These are phyloP conservation scores for Ogataea methylovora DNA, from an alignment of 805 yeast species.

Conservation along the genomic window DNA sequence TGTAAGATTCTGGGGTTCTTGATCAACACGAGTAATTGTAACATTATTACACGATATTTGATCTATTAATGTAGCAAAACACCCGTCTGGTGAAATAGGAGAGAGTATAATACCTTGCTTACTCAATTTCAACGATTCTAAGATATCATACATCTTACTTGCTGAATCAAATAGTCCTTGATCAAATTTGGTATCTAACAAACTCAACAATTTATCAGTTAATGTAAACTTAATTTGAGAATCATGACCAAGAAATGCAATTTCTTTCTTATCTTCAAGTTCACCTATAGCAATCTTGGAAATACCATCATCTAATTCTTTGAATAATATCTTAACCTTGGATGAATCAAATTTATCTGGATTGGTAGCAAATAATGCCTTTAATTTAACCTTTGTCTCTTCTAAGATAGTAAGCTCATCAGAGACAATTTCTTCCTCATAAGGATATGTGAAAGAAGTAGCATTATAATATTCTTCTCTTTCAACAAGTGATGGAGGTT, in stretches of 20 bases:
- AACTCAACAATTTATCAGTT: conserved; percentile 42
- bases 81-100: conserved; percentile 50
- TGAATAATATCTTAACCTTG: conserved; percentile 40
- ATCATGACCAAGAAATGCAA: conserved; percentile 39
- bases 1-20: conserved; percentile 37
- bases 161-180: conserved; percentile 37
- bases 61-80: conserved; percentile 56
- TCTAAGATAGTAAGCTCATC: conserved; percentile 20
- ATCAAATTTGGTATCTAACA: conserved; percentile 32
- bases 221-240: conserved; percentile 48
- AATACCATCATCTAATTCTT: conserved; percentile 33
- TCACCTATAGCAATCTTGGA: conserved; percentile 43
- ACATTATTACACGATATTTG: conserved; percentile 36
- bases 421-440: conserved; percentile 9
- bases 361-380: conserved; percentile 53
- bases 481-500: conserved; percentile 57
- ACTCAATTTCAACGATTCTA: conserved; percentile 33
- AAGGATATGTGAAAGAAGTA: conserved; percentile 34
- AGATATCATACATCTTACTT: conserved; percentile 32
- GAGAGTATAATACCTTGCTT: conserved; percentile 50
- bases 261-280: conserved; percentile 49
- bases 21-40: conserved; percentile 46
- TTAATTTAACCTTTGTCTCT: conserved; percentile 33
- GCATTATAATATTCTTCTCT: conserved; percentile 49
- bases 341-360: conserved; percentile 37